Evolutionary conservation across 345 rosid genomes (phyloP).

Genomic region (Rhizophora mangle): DNA sequence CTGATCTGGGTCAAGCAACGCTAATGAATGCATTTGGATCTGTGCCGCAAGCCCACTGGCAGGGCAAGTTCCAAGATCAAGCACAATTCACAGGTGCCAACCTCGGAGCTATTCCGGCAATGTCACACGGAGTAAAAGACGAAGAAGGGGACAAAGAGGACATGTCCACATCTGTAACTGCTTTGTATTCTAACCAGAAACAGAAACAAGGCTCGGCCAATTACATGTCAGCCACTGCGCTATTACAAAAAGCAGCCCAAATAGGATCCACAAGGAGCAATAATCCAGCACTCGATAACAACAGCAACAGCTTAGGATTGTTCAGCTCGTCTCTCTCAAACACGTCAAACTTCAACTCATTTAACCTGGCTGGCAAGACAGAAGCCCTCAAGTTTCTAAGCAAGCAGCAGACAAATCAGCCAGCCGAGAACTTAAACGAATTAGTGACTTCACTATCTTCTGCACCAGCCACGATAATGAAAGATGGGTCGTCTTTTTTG

Average conservation of each 20-base stretch:
- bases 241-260: constrained; percentile 78
- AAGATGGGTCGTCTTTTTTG: neutral
- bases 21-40: constrained; percentile 32
- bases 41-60: constrained; percentile 27
- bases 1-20: constrained; percentile 30
- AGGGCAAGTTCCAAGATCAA: constrained; percentile 32
- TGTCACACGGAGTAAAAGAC: constrained; percentile 25
- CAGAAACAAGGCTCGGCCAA: constrained; percentile 16
- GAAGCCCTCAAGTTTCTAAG: constrained; percentile 7
- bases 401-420: constrained; percentile 13
- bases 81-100: constrained; percentile 18
- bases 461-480: neutral
- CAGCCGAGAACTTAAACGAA: constrained; percentile 23
- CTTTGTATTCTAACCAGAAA: constrained; percentile 25
- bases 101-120: constrained; percentile 11
- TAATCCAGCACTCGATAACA: constrained; percentile 15
- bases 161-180: constrained; percentile 27
- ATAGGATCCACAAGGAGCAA: constrained; percentile 75
- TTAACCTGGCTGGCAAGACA: neutral
- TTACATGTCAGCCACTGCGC: constrained; percentile 83
- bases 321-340: constrained; percentile 19
- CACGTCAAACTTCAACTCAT: constrained; percentile 8
- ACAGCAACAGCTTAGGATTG: constrained; percentile 19
- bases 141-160: constrained; percentile 31
- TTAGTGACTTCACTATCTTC: constrained; percentile 20